Evolutionary conservation across 1,284 basidiomycete genomes (phyloP).

Genomic region (Cutaneotrichosporon cutaneum): DNA sequence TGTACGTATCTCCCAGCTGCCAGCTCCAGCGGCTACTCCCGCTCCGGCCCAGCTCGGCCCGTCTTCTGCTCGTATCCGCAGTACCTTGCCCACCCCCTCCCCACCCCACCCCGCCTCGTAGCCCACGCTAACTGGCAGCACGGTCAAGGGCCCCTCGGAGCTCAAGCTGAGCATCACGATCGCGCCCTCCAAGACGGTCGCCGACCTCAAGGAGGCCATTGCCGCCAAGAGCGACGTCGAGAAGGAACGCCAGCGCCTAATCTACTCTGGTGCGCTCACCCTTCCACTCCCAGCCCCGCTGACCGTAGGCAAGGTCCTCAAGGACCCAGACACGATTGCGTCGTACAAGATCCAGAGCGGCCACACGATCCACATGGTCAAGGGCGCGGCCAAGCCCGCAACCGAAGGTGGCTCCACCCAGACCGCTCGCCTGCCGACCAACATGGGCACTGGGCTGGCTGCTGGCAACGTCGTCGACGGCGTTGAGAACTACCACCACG

Average conservation of each 20-base stretch:
- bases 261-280: slow-evolving; percentile 68
- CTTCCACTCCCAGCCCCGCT: neutral
- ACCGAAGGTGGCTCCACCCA: slow-evolving; percentile 30
- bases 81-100: too few species aligned
- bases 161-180: slow-evolving; percentile 84
- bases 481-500: slow-evolving; percentile 49
- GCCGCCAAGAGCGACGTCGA: slow-evolving; percentile 78
- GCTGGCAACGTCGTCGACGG: slow-evolving; percentile 60
- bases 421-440: slow-evolving; percentile 61
- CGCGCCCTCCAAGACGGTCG: slow-evolving; percentile 65
- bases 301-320: slow-evolving; percentile 51
- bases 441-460: slow-evolving; percentile 81
- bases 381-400: slow-evolving; percentile 67
- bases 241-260: slow-evolving; percentile 77
- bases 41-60: too few species aligned
- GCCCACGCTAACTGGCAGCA: slow-evolving; percentile 32
- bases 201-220: slow-evolving; percentile 81
- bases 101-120: neutral
- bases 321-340: slow-evolving; percentile 79
- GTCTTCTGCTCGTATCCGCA: too few species aligned
- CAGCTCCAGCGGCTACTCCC: too few species aligned
- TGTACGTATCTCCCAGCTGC: slow-evolving; percentile 23
- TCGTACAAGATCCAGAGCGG: slow-evolving; percentile 74
- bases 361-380: slow-evolving; percentile 92
- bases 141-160: slow-evolving; percentile 71